A percentile compares a stretch with the other conserved stretches of the same genome.
Conservation (phyloP, 2,329 filamentous ascomycete genomes). For the Diaporthe capsici region DNA sequence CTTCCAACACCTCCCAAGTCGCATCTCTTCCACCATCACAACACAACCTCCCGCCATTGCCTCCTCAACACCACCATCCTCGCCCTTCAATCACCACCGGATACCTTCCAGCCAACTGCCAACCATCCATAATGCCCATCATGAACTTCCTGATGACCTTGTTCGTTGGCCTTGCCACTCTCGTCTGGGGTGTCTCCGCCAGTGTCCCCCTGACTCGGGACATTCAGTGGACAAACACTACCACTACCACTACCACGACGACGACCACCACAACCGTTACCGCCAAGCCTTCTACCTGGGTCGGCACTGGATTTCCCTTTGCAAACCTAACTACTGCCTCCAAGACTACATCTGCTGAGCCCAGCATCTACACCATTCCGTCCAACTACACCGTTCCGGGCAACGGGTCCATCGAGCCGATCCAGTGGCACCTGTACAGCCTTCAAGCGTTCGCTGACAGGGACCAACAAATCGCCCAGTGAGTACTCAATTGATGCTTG, state of each 20-base stretch:
- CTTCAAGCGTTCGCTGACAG: conserved; percentile 21
- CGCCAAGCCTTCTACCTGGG: too few species aligned
- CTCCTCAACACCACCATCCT: background rate
- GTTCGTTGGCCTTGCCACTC: background rate
- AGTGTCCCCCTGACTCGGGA: background rate
- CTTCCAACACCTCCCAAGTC: background rate
- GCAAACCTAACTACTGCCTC: background rate
- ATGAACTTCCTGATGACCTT: background rate
- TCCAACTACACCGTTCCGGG: conserved; percentile 8
- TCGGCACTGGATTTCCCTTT: background rate
- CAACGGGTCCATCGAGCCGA: conserved; percentile 5
- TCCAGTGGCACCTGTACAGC: conserved; percentile 5
- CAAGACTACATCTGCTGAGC: background rate
- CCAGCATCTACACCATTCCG: background rate
- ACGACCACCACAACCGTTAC: too few species aligned
- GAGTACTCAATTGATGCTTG: background rate
- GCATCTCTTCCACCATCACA: background rate
- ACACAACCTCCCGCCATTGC: background rate
- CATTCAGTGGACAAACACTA: background rate
- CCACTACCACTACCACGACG: background rate
- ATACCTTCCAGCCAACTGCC: background rate
- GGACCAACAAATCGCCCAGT: background rate
- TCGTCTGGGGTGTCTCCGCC: background rate
- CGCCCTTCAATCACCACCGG: background rate
- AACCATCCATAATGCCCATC: background rate